These are phyloP conservation scores for Dactylorhiza incarnata DNA, from an alignment of 106 monocot species.

Conservation along the genomic window DNA sequence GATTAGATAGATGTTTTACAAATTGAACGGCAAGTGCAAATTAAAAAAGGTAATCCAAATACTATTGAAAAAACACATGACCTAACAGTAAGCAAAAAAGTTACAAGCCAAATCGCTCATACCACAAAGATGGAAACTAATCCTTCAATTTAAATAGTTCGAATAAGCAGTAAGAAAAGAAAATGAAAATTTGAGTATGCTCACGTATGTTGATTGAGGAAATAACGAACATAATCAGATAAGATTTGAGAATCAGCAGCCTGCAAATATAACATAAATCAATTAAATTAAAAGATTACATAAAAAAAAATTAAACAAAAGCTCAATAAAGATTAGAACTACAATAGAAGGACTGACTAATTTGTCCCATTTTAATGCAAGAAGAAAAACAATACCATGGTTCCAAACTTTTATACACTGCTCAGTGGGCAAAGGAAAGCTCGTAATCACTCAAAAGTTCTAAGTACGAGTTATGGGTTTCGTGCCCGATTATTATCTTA, in stretches of 20 bases:
- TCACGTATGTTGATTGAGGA: conserved; percentile 86
- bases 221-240: conserved; percentile 87
- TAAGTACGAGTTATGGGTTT: too few species aligned
- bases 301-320: not conserved
- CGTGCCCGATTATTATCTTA: too few species aligned
- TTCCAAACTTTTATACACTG: not conserved
- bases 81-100: not conserved
- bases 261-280: conserved; percentile 23
- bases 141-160: not conserved
- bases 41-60: not conserved
- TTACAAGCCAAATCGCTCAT: not conserved
- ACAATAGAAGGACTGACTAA: not conserved
- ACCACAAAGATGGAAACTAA: not conserved
- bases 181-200: conserved; percentile 6
- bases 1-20: not conserved
- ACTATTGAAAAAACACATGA: not conserved
- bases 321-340: not conserved
- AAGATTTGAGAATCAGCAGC: conserved; percentile 83
- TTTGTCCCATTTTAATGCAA: not conserved
- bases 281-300: not conserved
- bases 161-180: not conserved
- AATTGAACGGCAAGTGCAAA: not conserved
- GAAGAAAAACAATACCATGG: too few species aligned
- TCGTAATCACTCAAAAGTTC: not conserved
- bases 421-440: not conserved